These are phyloP conservation scores for Aureoboletus auriporus DNA, from an alignment of 768 basidiomycete genomes.

Conservation along the genomic window DNA sequence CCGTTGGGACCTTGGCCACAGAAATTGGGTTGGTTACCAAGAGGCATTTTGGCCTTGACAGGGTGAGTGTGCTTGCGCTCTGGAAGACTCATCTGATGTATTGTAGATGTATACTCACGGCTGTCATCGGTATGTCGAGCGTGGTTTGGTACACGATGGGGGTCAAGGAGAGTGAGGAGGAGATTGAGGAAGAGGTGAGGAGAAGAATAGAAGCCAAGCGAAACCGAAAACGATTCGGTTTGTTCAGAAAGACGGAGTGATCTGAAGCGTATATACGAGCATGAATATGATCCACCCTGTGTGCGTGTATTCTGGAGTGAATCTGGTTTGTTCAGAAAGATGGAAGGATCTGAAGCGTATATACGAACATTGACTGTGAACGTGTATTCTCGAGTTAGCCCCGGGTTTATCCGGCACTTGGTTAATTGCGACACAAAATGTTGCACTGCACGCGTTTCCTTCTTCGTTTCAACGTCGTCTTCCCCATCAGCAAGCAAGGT, in stretches of 20 bases:
- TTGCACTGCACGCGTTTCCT: constrained; percentile 25
- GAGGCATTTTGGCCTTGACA: constrained; percentile 72
- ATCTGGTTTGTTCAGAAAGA: constrained; percentile 29
- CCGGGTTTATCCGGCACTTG: constrained; percentile 23
- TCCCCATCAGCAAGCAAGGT: constrained; percentile 19
- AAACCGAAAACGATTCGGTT: constrained; percentile 43
- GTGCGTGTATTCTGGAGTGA: constrained; percentile 30
- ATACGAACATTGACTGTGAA: no score
- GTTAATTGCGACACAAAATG: constrained; percentile 20
- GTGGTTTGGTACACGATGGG: constrained; percentile 88
- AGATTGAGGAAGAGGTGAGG: constrained; percentile 71
- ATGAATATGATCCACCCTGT: no score
- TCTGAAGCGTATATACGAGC: background rate
- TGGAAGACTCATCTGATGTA: constrained; percentile 1
- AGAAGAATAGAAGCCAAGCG: constrained; percentile 55
- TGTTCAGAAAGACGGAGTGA: constrained; percentile 18
- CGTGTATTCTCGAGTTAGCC: no score
- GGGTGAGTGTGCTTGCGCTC: constrained; percentile 41
- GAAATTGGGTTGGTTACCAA: constrained; percentile 65
- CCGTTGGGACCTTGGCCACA: constrained; percentile 70
- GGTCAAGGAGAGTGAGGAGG: constrained; percentile 69
- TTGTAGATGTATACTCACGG: constrained; percentile 74
- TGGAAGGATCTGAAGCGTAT: no score
- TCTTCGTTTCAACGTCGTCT: constrained; percentile 22
- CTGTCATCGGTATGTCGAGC: constrained; percentile 74